phyloP scores from a whole-genome alignment of 768 basidiomycete genomes.

The Wakefieldia striispora region DNA sequence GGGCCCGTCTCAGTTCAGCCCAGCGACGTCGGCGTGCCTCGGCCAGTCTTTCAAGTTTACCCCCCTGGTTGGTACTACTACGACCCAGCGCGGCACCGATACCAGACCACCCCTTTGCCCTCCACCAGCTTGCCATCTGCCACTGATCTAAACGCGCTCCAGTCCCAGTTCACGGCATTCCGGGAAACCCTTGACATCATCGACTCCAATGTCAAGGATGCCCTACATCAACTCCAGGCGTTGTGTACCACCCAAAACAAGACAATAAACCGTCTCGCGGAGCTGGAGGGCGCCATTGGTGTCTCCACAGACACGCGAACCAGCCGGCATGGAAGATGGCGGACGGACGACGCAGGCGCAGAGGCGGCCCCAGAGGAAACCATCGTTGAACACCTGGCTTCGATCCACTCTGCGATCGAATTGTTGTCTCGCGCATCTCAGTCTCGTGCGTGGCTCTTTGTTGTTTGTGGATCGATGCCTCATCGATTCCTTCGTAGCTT shows the following conservation, averaged over 20 bases:
- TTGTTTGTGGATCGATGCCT: not conserved
- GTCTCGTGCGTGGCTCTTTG: constrained; percentile 8
- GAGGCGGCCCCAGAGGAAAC: not conserved
- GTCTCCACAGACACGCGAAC: not conserved
- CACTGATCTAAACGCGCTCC: constrained; percentile 5
- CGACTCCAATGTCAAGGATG: constrained; percentile 13
- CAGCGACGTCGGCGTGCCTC: not conserved
- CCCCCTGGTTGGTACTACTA: not conserved
- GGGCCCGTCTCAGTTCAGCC: not conserved
- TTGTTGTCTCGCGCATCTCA: constrained; percentile 10
- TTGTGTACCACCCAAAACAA: constrained; percentile 14
- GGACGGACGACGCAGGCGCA: not conserved
- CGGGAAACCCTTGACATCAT: not conserved
- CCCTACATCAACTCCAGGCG: constrained; percentile 15
- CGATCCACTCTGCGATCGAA: constrained; percentile 22
- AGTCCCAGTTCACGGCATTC: constrained; percentile 10
- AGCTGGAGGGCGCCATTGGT: constrained; percentile 16
- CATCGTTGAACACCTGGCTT: constrained; percentile 12
- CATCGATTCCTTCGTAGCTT: no score
- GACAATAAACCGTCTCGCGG: constrained; percentile 5
- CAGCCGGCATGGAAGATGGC: not conserved
- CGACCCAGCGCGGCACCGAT: constrained; percentile 1
- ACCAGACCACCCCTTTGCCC: no score
- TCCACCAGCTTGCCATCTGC: not conserved
- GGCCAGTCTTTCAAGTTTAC: not conserved